A percentile compares a stretch with the other conserved stretches of the same genome.
Evolutionary conservation across 306 rosid genomes (phyloP).

Genomic region (Malus sieversii): DNA sequence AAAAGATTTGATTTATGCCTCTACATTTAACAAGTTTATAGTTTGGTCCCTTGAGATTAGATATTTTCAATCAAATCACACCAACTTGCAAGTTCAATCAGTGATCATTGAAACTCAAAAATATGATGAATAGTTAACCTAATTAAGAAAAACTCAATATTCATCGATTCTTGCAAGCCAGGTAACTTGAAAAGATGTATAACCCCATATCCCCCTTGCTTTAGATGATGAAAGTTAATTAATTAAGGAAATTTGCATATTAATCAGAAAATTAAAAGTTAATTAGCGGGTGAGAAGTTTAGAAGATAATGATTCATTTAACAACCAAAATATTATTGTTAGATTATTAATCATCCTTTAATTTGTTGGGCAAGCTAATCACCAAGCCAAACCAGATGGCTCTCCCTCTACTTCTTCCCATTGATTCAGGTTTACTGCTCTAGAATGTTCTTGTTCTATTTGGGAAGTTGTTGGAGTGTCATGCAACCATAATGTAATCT

Average conservation of each 20-base stretch:
- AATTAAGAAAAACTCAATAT: background rate
- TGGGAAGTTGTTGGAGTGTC: background rate
- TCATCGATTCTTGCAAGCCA: background rate
- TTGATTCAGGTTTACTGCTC: conserved; percentile 8
- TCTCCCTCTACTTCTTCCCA: background rate
- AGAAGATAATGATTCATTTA: background rate
- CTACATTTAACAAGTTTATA: too few relatives aligned
- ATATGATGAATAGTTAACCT: background rate
- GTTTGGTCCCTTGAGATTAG: background rate
- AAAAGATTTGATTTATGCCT: too few relatives aligned
- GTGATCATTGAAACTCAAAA: background rate
- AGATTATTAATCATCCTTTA: background rate
- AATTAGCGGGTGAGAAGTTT: background rate
- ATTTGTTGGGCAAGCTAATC: background rate
- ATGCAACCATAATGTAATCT: background rate
- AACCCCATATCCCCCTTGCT: background rate
- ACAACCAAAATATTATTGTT: background rate
- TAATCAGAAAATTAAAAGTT: background rate
- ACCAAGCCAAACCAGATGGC: background rate
- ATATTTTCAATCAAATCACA: background rate
- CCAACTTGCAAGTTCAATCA: background rate
- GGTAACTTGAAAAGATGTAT: background rate
- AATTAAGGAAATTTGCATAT: background rate
- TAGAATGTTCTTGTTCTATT: background rate
- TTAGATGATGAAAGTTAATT: background rate